These are phyloP conservation scores for Oropetium thomaeum DNA, from an alignment of 176 grass and related monocot genomes.

Conservation along the genomic window DNA sequence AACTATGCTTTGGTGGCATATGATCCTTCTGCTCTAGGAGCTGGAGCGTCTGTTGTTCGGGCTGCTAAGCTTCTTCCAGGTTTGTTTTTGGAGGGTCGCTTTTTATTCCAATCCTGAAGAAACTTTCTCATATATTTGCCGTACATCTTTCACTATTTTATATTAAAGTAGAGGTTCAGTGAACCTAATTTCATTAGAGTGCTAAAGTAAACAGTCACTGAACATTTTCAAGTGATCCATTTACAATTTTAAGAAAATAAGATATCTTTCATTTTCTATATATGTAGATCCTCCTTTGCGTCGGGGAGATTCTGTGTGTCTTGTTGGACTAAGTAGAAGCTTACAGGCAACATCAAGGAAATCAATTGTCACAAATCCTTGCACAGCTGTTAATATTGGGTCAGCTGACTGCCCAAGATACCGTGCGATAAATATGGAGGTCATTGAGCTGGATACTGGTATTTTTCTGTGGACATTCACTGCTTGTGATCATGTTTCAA, in stretches of 20 bases:
- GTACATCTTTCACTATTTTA: not conserved
- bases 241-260: not conserved
- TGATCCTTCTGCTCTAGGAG: constrained; percentile 93
- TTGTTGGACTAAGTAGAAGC: constrained; percentile 94
- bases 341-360: constrained; percentile 98
- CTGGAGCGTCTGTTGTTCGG: constrained; percentile 78
- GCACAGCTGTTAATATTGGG: constrained; percentile 97
- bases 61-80: constrained; percentile 99
- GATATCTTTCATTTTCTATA: constrained; percentile 13
- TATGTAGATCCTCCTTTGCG: constrained; percentile 82
- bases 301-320: constrained; percentile 95
- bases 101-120: constrained; percentile 3
- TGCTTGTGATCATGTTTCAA: not conserved
- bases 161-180: not conserved
- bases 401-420: constrained; percentile 93
- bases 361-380: constrained; percentile 98
- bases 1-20: constrained; percentile 96
- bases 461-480: constrained; percentile 27
- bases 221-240: not conserved
- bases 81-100: constrained; percentile 31
- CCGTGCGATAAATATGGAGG: constrained; percentile 98
- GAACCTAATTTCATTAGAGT: not conserved
- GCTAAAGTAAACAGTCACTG: not conserved
- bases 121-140: not conserved
- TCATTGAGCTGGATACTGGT: constrained; percentile 98